Evolutionary conservation across 1,139 yeast species (phyloP).

Genomic region (Tardiomyces depauwii): DNA sequence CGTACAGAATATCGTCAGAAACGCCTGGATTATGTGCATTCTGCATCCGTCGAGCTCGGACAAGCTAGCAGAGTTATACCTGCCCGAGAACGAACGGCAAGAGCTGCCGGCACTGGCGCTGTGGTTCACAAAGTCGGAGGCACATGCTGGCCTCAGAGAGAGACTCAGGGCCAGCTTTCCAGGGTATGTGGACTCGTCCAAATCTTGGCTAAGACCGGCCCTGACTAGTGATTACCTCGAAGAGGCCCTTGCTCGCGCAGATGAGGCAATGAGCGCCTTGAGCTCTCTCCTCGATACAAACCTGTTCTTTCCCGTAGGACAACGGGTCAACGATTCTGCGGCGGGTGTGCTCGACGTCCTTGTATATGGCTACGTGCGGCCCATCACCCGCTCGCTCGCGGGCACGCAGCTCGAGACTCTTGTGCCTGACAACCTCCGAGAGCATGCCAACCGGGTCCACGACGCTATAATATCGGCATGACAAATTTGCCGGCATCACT

Average conservation of each 20-base stretch:
- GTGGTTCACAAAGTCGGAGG: constrained; percentile 4
- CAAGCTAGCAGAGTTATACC: constrained; percentile 7
- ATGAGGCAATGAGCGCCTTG: neutral
- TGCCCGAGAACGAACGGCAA: constrained; percentile 5
- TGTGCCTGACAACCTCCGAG: constrained; percentile 7
- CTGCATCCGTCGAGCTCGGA: constrained; percentile 5
- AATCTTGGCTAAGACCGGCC: constrained; percentile 8
- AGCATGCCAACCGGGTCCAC: constrained; percentile 11
- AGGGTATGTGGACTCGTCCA: constrained; percentile 2
- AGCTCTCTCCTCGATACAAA: neutral
- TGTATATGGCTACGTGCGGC: constrained; percentile 16
- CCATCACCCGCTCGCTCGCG: constrained; percentile 9
- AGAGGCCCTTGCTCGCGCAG: neutral
- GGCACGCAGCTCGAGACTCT: constrained; percentile 11
- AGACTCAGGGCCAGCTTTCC: constrained; percentile 9
- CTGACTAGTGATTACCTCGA: constrained; percentile 4
- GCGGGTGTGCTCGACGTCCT: constrained; percentile 15
- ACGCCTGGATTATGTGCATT: constrained; percentile 22
- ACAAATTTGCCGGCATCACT: neutral
- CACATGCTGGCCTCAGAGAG: constrained; percentile 8
- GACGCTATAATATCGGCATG: constrained; percentile 1
- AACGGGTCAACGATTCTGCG: constrained; percentile 3
- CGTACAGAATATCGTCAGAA: constrained; percentile 18
- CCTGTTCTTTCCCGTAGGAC: neutral
- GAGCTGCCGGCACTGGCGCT: constrained; percentile 11